Evolutionary conservation across 2,329 filamentous ascomycete genomes (phyloP).

Genomic region (Venturia aucupariae): DNA sequence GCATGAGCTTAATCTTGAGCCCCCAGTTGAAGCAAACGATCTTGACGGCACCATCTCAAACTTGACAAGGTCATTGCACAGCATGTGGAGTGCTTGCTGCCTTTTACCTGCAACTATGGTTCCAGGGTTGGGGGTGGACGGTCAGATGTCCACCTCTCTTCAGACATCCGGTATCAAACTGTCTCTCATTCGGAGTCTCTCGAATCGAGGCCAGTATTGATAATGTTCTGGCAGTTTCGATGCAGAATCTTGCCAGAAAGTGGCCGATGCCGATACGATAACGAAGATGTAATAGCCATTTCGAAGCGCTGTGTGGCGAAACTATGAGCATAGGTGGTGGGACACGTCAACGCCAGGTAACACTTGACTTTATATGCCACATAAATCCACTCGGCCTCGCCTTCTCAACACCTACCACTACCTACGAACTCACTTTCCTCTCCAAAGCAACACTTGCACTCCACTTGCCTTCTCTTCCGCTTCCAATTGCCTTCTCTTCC

Average conservation of each 20-base stretch:
- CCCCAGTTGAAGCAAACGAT: neutral
- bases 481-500: neutral
- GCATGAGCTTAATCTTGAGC: neutral
- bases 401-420: neutral
- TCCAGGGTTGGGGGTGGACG: too few relatives aligned
- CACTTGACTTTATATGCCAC: constrained; percentile 1
- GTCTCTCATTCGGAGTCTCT: neutral
- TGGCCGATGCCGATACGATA: neutral
- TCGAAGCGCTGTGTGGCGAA: neutral
- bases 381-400: neutral
- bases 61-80: constrained; percentile 2
- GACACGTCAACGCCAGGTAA: constrained; percentile 1
- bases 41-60: neutral
- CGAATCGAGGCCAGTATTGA: neutral
- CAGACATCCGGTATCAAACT: neutral
- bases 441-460: neutral
- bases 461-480: neutral
- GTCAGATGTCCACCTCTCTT: too few relatives aligned
- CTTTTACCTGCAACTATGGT: neutral
- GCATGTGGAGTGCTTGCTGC: neutral
- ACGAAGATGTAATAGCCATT: neutral
- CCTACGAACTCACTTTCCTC: neutral
- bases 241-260: neutral
- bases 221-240: neutral
- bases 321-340: neutral